Percentiles rank a stretch among this genome's conserved stretches.
Conservation (phyloP, 1,284 basidiomycete species). For the Taiwanofungus camphoratus region DNA sequence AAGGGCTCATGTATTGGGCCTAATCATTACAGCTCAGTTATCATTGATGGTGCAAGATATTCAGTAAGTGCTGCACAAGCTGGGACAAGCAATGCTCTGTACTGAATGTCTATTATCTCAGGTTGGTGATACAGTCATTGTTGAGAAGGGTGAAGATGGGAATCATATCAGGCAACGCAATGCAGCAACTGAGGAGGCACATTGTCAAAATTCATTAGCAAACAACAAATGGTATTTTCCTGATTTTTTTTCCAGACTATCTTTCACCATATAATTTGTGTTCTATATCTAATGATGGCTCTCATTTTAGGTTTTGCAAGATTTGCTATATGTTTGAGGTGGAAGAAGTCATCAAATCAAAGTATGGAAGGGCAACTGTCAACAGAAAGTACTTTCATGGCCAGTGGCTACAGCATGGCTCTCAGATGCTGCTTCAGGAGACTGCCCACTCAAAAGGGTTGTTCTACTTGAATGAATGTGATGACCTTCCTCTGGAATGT, state of each 20-base stretch:
- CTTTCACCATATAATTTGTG: neutral
- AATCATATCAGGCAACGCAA: slow-evolving; percentile 32
- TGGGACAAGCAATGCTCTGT: too few species aligned
- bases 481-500: slow-evolving; percentile 40
- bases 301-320: slow-evolving; percentile 48
- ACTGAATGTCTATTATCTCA: slow-evolving; percentile 22
- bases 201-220: slow-evolving; percentile 36
- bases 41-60: slow-evolving; percentile 51
- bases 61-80: too few species aligned
- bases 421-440: slow-evolving; percentile 59
- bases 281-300: neutral
- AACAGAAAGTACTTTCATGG: slow-evolving; percentile 49
- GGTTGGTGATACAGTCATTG: slow-evolving; percentile 58
- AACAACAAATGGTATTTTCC: slow-evolving; percentile 46
- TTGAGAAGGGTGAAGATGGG: slow-evolving; percentile 44
- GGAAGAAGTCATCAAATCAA: slow-evolving; percentile 6
- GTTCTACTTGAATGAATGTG: slow-evolving; percentile 50
- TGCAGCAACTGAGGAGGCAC: slow-evolving; percentile 34
- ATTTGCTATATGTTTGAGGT: slow-evolving; percentile 56
- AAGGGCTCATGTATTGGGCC: slow-evolving; percentile 18
- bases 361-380: neutral
- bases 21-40: slow-evolving; percentile 38
- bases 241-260: neutral
- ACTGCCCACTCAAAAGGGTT: slow-evolving; percentile 53
- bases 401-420: slow-evolving; percentile 62